Conservation (phyloP, 495 filamentous ascomycete species). For the Cercophora samala region DNA sequence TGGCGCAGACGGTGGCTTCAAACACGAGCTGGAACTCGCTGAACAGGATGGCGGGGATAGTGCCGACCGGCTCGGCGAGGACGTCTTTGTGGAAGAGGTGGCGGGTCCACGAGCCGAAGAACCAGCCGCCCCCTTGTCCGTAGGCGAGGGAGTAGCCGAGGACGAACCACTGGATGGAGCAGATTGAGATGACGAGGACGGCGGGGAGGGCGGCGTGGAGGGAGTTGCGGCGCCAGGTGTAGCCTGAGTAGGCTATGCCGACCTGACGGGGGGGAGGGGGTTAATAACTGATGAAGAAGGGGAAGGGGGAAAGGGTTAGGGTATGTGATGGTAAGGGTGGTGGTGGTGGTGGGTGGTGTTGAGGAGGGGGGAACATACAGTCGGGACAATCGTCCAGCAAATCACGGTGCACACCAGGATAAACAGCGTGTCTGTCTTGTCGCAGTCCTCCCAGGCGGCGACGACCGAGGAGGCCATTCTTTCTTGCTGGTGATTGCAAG, state of each 20-base stretch:
- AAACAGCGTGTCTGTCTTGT: constrained; percentile 33
- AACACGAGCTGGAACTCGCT: constrained; percentile 33
- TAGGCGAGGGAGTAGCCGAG: constrained; percentile 31
- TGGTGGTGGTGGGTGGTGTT: too few species aligned
- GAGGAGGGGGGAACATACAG: constrained; percentile 15
- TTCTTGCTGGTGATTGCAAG: too few species aligned
- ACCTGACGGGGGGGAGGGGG: constrained; percentile 14
- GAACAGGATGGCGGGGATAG: constrained; percentile 31
- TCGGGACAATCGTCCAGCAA: constrained; percentile 33
- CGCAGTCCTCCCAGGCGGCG: constrained; percentile 27
- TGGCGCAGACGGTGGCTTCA: constrained; percentile 32
- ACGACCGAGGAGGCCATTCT: constrained; percentile 25
- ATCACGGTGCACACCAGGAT: constrained; percentile 32
- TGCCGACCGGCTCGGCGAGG: constrained; percentile 27
- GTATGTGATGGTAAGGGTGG: neutral
- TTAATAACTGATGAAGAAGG: neutral
- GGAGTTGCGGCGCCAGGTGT: constrained; percentile 30
- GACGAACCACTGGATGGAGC: constrained; percentile 32
- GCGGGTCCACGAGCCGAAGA: constrained; percentile 25
- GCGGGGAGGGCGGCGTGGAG: constrained; percentile 27
- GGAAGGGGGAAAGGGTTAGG: too few species aligned
- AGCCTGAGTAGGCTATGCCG: constrained; percentile 31
- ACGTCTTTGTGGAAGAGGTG: constrained; percentile 26
- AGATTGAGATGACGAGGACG: constrained; percentile 28
- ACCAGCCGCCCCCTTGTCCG: constrained; percentile 26